These are phyloP conservation scores for Protomyces arabidopsidicola DNA, from an alignment of 1,139 yeast species.

Conservation along the genomic window DNA sequence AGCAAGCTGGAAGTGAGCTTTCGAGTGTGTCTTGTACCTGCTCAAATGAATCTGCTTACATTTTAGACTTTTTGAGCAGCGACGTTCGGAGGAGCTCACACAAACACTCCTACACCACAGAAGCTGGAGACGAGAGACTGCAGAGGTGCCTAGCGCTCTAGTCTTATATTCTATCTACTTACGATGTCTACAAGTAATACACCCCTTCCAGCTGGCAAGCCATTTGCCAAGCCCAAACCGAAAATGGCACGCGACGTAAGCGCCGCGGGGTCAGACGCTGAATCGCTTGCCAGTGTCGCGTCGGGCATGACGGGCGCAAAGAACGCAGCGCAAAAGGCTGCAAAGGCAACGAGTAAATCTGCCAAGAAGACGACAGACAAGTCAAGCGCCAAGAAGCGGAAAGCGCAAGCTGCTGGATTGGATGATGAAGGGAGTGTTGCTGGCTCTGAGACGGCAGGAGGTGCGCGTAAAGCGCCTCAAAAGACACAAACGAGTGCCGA, in stretches of 20 bases:
- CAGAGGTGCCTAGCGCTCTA: too few relatives aligned
- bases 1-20: too few relatives aligned
- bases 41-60: background rate
- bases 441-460: background rate
- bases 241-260: background rate
- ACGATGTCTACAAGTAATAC: background rate
- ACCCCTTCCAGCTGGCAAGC: background rate
- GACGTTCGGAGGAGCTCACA: background rate
- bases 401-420: background rate
- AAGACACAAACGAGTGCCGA: background rate
- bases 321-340: background rate
- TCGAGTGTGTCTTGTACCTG: too few relatives aligned
- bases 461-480: background rate
- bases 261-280: background rate
- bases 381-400: background rate
- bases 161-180: too few relatives aligned
- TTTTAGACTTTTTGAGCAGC: background rate
- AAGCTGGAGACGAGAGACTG: too few relatives aligned
- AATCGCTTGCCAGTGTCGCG: background rate
- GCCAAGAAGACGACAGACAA: conserved; percentile 1
- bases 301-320: background rate
- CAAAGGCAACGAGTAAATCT: background rate
- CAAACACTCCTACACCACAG: too few relatives aligned
- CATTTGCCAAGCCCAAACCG: background rate
- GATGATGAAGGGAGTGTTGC: background rate